Evolutionary conservation across 2,329 filamentous ascomycete genomes (phyloP).

Genomic region (Colletotrichum chlorophyti): DNA sequence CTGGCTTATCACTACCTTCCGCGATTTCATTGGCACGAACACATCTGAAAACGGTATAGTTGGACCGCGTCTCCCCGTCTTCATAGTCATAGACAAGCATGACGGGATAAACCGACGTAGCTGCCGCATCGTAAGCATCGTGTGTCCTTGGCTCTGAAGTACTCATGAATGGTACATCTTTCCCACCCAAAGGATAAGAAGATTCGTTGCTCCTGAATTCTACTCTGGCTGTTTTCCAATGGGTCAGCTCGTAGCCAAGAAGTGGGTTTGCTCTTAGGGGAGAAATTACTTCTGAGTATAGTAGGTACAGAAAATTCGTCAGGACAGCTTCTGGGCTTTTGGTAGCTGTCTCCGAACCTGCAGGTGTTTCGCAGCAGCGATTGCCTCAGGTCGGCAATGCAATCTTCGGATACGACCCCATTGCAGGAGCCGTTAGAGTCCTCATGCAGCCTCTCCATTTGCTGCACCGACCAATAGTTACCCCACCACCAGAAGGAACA

Average conservation of each 20-base stretch:
- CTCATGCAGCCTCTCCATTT: neutral
- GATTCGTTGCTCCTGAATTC: too few relatives aligned
- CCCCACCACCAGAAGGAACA: neutral
- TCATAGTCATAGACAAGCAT: neutral
- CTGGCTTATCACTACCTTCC: neutral
- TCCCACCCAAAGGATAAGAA: neutral
- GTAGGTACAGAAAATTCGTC: neutral
- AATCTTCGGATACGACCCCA: neutral
- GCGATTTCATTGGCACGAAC: neutral
- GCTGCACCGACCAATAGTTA: neutral
- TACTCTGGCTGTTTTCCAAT: too few relatives aligned
- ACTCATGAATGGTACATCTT: neutral
- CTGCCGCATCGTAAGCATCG: neutral
- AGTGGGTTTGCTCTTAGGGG: accelerated
- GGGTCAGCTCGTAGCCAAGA: too few relatives aligned
- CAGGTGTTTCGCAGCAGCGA: neutral
- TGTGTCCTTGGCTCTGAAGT: neutral
- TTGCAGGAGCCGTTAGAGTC: neutral
- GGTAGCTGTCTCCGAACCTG: neutral
- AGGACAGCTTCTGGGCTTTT: neutral
- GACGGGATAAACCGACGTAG: neutral
- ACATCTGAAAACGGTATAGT: neutral
- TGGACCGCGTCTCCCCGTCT: neutral
- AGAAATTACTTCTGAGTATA: neutral
- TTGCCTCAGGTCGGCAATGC: neutral